These are phyloP conservation scores for Eutypella sp. DNA, from an alignment of 2,329 filamentous ascomycete genomes.

Conservation along the genomic window DNA sequence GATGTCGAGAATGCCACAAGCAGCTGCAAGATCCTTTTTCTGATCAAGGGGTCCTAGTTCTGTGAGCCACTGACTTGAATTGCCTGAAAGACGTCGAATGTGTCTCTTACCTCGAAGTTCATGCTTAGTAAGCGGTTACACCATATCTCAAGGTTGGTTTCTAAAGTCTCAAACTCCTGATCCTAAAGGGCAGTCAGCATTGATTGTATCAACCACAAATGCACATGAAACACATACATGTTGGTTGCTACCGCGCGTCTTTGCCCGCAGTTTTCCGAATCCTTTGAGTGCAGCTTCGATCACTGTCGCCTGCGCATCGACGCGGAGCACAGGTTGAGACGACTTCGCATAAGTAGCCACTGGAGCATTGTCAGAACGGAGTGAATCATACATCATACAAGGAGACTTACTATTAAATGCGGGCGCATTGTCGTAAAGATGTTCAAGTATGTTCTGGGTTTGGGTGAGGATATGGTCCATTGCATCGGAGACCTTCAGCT, in stretches of 20 bases:
- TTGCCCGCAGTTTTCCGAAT: conserved; percentile 69
- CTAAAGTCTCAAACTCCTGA: conserved; percentile 53
- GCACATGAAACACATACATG: conserved; percentile 10
- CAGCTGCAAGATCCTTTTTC: conserved; percentile 75
- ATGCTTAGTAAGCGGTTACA: conserved; percentile 65
- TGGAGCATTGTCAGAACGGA: conserved; percentile 22
- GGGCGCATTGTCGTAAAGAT: conserved; percentile 67
- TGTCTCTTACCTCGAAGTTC: conserved; percentile 54
- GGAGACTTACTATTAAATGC: conserved; percentile 57
- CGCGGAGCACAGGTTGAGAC: conserved; percentile 66
- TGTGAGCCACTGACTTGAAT: conserved; percentile 13
- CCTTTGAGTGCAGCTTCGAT: conserved; percentile 86
- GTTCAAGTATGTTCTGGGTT: conserved; percentile 68
- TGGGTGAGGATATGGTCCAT: conserved; percentile 80
- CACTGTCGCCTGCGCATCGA: conserved; percentile 86
- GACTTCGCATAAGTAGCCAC: conserved; percentile 61
- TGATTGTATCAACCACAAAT: neutral
- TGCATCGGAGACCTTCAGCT: conserved; percentile 76
- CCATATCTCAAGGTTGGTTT: conserved; percentile 65
- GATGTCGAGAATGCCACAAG: conserved; percentile 81
- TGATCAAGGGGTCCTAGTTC: conserved; percentile 68
- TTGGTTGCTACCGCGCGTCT: conserved; percentile 9
- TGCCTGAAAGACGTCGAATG: neutral
- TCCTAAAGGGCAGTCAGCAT: conserved; percentile 26
- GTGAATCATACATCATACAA: neutral